Conservation (phyloP, 139 green algal species). For the Trebouxia sp. region DNA sequence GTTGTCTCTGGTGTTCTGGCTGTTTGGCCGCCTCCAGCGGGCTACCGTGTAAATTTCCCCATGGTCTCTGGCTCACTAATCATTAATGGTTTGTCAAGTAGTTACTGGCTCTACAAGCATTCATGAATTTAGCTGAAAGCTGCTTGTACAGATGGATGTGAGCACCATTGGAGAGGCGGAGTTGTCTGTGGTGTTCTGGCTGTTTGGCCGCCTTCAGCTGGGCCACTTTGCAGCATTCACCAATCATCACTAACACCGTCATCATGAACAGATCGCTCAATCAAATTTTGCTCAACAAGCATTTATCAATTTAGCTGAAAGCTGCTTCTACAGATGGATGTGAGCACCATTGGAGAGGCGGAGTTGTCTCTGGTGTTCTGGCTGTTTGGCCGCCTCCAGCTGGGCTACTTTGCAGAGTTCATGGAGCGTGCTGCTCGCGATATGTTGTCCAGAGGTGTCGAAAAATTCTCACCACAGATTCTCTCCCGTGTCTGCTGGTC, state of each 20-base stretch:
- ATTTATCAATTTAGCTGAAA: neutral
- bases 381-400: constrained; percentile 37
- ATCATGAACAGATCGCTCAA: too few relatives aligned
- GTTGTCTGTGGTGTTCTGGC: too few relatives aligned
- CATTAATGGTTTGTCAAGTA: too few relatives aligned
- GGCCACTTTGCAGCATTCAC: too few relatives aligned
- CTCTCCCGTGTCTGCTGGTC: constrained; percentile 57
- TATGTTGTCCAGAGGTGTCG: neutral
- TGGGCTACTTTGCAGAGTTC: neutral
- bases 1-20: too few relatives aligned
- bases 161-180: too few relatives aligned
- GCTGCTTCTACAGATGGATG: neutral
- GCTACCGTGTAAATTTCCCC: too few relatives aligned
- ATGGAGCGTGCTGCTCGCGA: neutral
- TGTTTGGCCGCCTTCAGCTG: too few relatives aligned
- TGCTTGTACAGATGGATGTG: neutral
- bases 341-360: constrained; percentile 18
- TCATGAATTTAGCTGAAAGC: neutral
- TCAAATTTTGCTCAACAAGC: neutral
- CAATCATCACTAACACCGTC: too few relatives aligned
- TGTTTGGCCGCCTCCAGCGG: too few relatives aligned
- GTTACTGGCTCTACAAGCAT: too few relatives aligned
- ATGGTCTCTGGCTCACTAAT: too few relatives aligned
- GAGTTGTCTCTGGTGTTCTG: constrained; percentile 46
- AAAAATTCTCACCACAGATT: constrained; percentile 39